These are phyloP conservation scores for Plasmopara viticola DNA, from an alignment of 352 stramenopile genomes.

Conservation along the genomic window DNA sequence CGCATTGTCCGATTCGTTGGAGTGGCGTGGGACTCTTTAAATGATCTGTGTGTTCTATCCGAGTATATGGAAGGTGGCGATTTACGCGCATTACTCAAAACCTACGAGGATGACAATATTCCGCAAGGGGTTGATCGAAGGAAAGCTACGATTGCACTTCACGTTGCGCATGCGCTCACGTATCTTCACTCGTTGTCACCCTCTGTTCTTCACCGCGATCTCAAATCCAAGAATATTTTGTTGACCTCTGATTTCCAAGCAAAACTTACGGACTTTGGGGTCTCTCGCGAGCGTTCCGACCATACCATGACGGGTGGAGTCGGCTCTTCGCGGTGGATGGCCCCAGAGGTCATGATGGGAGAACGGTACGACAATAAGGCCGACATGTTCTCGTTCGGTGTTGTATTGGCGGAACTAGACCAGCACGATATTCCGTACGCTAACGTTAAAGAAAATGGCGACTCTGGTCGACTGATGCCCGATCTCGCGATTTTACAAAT, in stretches of 20 bases:
- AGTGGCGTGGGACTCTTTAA: constrained; percentile 43
- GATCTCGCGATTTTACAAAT: constrained; percentile 42
- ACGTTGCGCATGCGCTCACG: constrained; percentile 29
- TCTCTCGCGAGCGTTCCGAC: constrained; percentile 30
- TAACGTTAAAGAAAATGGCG: constrained; percentile 21
- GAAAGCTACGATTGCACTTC: constrained; percentile 27
- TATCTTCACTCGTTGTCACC: constrained; percentile 38
- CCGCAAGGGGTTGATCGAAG: constrained; percentile 21
- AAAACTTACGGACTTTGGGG: constrained; percentile 32
- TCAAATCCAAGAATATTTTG: constrained; percentile 36
- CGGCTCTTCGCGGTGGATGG: constrained; percentile 38
- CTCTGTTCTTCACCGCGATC: constrained; percentile 23
- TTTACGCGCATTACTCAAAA: constrained; percentile 26
- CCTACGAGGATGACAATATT: constrained; percentile 22
- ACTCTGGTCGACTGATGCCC: constrained; percentile 17
- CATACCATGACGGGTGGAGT: constrained; percentile 33
- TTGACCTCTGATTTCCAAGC: constrained; percentile 22
- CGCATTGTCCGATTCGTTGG: constrained; percentile 41
- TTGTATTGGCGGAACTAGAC: constrained; percentile 36
- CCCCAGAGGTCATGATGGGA: constrained; percentile 39
- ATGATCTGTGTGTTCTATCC: constrained; percentile 32
- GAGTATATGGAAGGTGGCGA: constrained; percentile 49
- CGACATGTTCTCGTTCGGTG: constrained; percentile 43
- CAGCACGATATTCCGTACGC: constrained; percentile 28
- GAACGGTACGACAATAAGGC: constrained; percentile 38